Evolutionary conservation across 2,329 filamentous ascomycete species (phyloP).

Genomic region (Orbilia javanica): DNA sequence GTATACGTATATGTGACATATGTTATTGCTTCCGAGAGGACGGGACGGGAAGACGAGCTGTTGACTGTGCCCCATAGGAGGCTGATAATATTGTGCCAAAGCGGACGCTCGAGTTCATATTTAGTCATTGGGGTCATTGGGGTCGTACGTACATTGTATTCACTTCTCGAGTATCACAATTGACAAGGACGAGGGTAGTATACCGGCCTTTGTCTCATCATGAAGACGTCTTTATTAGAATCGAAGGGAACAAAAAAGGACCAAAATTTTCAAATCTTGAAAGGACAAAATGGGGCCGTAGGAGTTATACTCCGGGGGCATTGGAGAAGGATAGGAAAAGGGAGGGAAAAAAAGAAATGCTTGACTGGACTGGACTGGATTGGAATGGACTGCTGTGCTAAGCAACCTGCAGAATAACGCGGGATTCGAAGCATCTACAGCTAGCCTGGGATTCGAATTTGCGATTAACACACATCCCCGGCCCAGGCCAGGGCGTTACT

Average conservation of each 20-base stretch:
- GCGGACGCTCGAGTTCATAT: slow-evolving; percentile 9
- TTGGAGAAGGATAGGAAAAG: background rate
- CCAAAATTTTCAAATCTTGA: slow-evolving; percentile 2
- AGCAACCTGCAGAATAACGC: slow-evolving; percentile 10
- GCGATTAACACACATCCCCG: no score
- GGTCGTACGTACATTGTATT: no score
- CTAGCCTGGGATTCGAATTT: background rate
- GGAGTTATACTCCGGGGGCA: background rate
- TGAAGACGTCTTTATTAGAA: no score
- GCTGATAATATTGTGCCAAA: background rate
- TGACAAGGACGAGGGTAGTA: no score
- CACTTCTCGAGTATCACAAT: background rate
- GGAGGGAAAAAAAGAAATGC: background rate
- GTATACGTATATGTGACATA: slow-evolving; percentile 11
- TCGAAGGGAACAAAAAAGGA: no score
- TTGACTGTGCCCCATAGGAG: background rate
- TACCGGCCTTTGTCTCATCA: no score
- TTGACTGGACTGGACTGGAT: background rate
- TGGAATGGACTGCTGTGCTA: no score
- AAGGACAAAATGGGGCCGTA: background rate
- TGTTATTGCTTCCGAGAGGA: background rate
- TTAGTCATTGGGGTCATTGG: background rate
- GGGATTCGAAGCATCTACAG: slow-evolving; percentile 3
- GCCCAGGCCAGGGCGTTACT: background rate
- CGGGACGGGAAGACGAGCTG: background rate